Percentiles rank a stretch among this genome's conserved stretches.
These are phyloP conservation scores for Fonsecaea pedrosoi DNA, from an alignment of 2,329 filamentous ascomycete species.

Conservation along the genomic window DNA sequence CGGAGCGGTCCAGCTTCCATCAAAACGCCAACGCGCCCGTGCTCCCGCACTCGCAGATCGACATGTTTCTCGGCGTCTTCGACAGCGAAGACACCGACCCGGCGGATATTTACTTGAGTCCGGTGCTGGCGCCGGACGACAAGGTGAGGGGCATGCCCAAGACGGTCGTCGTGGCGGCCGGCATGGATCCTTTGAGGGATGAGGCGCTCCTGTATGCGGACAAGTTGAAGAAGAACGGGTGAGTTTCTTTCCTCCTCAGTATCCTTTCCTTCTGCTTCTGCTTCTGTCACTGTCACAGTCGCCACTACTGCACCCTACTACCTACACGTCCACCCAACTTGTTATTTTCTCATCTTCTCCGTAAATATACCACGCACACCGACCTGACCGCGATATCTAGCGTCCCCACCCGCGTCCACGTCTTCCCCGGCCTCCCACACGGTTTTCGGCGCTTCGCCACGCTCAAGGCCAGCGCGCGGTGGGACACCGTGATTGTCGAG, in stretches of 20 bases:
- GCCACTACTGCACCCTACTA: too few relatives aligned
- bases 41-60: constrained; percentile 50
- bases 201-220: constrained; percentile 58
- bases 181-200: constrained; percentile 58
- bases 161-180: constrained; percentile 48
- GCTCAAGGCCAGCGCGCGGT: constrained; percentile 42
- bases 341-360: too few relatives aligned
- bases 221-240: constrained; percentile 50
- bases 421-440: constrained; percentile 63
- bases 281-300: too few relatives aligned
- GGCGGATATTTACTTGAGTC: constrained; percentile 50
- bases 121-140: constrained; percentile 43
- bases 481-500: constrained; percentile 43
- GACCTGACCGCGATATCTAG: constrained; percentile 39
- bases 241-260: constrained; percentile 29
- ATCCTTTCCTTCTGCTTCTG: too few relatives aligned
- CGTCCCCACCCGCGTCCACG: constrained; percentile 56
- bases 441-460: constrained; percentile 51
- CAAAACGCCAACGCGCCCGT: constrained; percentile 60
- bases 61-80: constrained; percentile 44
- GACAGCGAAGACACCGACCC: constrained; percentile 40
- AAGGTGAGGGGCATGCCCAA: constrained; percentile 55
- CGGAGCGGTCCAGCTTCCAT: constrained; percentile 41
- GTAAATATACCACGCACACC: too few relatives aligned
- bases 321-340: too few relatives aligned